Evolutionary conservation across 2,329 filamentous ascomycete genomes (phyloP).

Genomic region (Myriosclerotinia duriaeana): DNA sequence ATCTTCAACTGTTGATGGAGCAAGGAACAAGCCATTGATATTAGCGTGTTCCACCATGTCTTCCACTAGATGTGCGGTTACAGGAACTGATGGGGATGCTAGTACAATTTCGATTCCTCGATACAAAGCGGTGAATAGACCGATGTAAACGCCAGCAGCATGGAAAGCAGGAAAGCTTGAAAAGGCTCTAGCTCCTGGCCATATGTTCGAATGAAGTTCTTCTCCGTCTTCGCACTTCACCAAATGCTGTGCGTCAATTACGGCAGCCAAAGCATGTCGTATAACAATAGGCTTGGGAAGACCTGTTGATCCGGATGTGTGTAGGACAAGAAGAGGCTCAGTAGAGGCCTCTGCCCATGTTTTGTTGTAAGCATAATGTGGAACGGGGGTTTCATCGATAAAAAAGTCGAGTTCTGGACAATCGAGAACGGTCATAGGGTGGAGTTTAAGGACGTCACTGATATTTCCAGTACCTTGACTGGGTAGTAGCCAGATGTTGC

Average conservation of each 20-base stretch:
- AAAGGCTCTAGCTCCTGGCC: slow-evolving; percentile 4
- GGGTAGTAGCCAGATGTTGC: slow-evolving; percentile 18
- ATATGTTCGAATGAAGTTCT: neutral
- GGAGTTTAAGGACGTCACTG: slow-evolving; percentile 4
- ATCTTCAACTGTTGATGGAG: slow-evolving; percentile 23
- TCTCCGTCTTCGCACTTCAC: neutral
- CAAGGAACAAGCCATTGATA: slow-evolving; percentile 4
- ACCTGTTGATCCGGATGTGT: slow-evolving; percentile 30
- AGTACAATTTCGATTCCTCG: neutral
- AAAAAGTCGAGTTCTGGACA: slow-evolving; percentile 20
- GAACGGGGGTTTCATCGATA: slow-evolving; percentile 17
- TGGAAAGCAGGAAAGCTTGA: slow-evolving; percentile 20
- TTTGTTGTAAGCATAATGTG: slow-evolving; percentile 24
- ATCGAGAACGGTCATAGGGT: slow-evolving; percentile 14
- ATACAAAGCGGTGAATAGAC: neutral
- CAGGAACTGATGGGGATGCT: slow-evolving; percentile 16
- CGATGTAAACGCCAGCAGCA: neutral
- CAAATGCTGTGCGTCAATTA: slow-evolving; percentile 1
- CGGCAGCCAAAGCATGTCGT: slow-evolving; percentile 11
- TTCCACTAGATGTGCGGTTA: slow-evolving; percentile 14
- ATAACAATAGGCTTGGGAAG: slow-evolving; percentile 27
- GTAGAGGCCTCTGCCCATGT: slow-evolving; percentile 34
- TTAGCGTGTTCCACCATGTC: slow-evolving; percentile 19
- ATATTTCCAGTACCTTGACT: slow-evolving; percentile 4
- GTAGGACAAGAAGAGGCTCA: slow-evolving; percentile 23